Evolutionary conservation across 345 rosid genomes (phyloP).

Genomic region (Hypericum androsaemum): DNA sequence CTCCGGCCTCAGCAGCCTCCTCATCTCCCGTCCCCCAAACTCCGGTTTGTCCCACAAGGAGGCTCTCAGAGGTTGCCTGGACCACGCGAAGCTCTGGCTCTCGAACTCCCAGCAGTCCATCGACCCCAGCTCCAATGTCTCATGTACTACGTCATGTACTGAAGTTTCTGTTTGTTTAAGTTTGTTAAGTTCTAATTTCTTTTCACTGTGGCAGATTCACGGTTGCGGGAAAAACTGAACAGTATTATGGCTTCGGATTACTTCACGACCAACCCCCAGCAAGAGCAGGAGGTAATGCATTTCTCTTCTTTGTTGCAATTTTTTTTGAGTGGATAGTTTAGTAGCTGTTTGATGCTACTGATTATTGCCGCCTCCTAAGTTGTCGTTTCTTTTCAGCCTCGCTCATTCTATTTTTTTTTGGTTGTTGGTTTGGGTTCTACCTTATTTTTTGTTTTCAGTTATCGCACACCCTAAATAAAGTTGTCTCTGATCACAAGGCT

Average conservation of each 20-base stretch:
- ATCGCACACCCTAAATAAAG: no score
- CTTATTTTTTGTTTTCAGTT: no score
- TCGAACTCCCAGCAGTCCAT: neutral
- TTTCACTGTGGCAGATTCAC: slow-evolving; percentile 46
- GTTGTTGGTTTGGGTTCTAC: no score
- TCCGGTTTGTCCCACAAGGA: neutral
- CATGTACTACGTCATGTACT: neutral
- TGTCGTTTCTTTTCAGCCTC: no score
- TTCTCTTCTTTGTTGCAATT: no score
- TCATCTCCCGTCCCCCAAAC: neutral
- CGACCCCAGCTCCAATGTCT: neutral
- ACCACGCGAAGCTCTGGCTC: neutral
- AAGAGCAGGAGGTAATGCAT: slow-evolving; percentile 23
- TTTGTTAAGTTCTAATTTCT: neutral
- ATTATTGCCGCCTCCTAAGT: no score
- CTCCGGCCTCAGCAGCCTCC: neutral
- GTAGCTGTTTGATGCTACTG: no score
- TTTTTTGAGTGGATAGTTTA: no score
- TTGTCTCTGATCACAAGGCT: no score
- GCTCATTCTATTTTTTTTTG: no score
- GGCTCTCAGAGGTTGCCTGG: neutral
- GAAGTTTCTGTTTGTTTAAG: neutral
- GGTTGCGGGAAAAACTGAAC: slow-evolving; percentile 57
- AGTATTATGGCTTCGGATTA: slow-evolving; percentile 86
- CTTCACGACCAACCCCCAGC: slow-evolving; percentile 56